Evolutionary conservation across 306 rosid species (phyloP), one percentile per base, ranked within the genome.

Genomic region (Crotalaria pallida): DNA sequence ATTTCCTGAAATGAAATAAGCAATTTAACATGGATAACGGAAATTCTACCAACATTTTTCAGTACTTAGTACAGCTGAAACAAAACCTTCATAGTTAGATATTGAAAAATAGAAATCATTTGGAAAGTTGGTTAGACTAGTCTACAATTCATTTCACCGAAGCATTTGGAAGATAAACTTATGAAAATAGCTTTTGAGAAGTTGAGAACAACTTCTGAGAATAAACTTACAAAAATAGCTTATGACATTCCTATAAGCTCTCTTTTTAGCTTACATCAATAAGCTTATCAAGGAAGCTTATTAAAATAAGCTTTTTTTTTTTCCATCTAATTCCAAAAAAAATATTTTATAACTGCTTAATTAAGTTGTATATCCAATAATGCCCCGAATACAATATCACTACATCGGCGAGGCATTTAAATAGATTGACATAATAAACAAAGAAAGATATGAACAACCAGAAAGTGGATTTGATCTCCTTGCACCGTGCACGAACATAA

Each of bases 1-100:
- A 93, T 84, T 82, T 93, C 96, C 98, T 93, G 81, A 69, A 78
- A 73, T 23, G 38, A 26, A 55, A 57, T 22, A 63, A 16, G 16
- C 23, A 56, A 21, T 36, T 56, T 55, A 44, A 58, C 33, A 18
- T 27, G 45, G 17, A 60, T 47, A 29, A 24, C 10, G 3, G 38
- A 4, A 13, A 22, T 43, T 63, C 31, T 24, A 51, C 40, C 26
- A 50, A 69, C 18, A 72, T 7, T 72, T 75, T 9, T n/a, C n/a
- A n/a, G n/a, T n/a, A n/a, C n/a, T n/a, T 41, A 0, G 58, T 15
- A 55, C 22, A 31, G 11, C 1, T 8, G 44, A 13, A n/a, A 29
- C 17, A 2, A 2, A 73, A 60, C 67, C 31, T 64, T 47, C 41
- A 52, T 3, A 41, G 24, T 12, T 12, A 58, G 55, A 68, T 33